A percentile compares a stretch with the other conserved stretches of the same genome.
These are phyloP conservation scores for Sanghuangporus baumii DNA, from an alignment of 1,284 basidiomycete species.

Conservation along the genomic window DNA sequence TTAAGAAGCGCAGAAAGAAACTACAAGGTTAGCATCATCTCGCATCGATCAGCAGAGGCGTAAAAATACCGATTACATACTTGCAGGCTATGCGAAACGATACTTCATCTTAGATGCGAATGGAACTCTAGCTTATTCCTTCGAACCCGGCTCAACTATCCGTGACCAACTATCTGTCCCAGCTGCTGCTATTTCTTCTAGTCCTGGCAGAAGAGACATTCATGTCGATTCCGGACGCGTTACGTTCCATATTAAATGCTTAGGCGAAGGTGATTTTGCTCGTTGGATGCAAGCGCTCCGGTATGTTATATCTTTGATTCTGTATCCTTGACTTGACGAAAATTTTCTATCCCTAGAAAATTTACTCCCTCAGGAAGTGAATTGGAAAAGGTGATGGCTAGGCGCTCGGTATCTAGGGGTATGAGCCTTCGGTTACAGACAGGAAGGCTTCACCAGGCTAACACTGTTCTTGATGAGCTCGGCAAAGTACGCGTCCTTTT, in stretches of 20 bases:
- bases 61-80: conserved; percentile 1
- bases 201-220: conserved; percentile 62
- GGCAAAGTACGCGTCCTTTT: conserved; percentile 1
- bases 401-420: conserved; percentile 11
- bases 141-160: conserved; percentile 62
- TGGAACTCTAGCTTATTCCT: conserved; percentile 70
- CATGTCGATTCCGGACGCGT: conserved; percentile 71
- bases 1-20: conserved; percentile 79
- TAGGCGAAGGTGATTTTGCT: conserved; percentile 64
- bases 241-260: conserved; percentile 76
- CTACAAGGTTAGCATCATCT: conserved; percentile 62
- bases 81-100: conserved; percentile 73
- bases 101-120: conserved; percentile 65
- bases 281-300: conserved; percentile 71
- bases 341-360: conserved; percentile 3
- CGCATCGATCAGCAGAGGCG: conserved; percentile 5
- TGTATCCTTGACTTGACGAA: background rate
- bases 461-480: conserved; percentile 15
- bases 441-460: conserved; percentile 10
- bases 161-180: conserved; percentile 66
- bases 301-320: conserved; percentile 28
- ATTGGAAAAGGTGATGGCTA: conserved; percentile 3
- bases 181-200: conserved; percentile 69
- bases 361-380: conserved; percentile 15
- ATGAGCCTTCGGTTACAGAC: conserved; percentile 1